phyloP scores from a whole-genome alignment of 139 green algal species.

The Micractinium conductrix region DNA sequence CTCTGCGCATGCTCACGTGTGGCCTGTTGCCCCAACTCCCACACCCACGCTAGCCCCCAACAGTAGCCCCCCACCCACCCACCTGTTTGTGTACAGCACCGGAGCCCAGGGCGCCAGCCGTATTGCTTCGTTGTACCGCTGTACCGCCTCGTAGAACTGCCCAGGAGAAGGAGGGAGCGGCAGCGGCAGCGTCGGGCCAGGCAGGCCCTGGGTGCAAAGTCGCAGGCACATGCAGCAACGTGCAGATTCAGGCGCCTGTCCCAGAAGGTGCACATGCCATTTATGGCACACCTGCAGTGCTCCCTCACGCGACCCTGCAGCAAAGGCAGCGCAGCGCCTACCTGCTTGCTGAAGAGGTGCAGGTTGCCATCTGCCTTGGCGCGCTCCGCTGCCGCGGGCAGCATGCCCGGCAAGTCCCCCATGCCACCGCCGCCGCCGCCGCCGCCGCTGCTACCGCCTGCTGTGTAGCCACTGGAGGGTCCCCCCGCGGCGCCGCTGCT shows the following conservation, averaged over 20 bases:
- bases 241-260: too few relatives aligned
- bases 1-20: not conserved
- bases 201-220: not conserved
- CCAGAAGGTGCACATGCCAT: not conserved
- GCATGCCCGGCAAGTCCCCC: constrained; percentile 15
- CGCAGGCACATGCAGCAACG: not conserved
- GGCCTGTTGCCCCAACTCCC: not conserved
- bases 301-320: not conserved
- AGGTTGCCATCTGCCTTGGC: constrained; percentile 59
- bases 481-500: not conserved
- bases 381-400: constrained; percentile 54
- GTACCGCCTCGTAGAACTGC: constrained; percentile 45
- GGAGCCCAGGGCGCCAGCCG: constrained; percentile 47
- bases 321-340: not conserved
- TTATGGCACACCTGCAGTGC: not conserved
- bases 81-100: constrained; percentile 58
- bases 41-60: not conserved
- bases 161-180: too few relatives aligned
- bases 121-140: constrained; percentile 57
- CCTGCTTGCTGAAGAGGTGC: constrained; percentile 53
- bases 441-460: not conserved
- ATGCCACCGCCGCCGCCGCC: constrained; percentile 1
- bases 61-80: not conserved
- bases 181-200: not conserved
- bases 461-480: not conserved